These are phyloP conservation scores for Ganoderma sinense DNA, from an alignment of 1,284 basidiomycete species.

Conservation along the genomic window DNA sequence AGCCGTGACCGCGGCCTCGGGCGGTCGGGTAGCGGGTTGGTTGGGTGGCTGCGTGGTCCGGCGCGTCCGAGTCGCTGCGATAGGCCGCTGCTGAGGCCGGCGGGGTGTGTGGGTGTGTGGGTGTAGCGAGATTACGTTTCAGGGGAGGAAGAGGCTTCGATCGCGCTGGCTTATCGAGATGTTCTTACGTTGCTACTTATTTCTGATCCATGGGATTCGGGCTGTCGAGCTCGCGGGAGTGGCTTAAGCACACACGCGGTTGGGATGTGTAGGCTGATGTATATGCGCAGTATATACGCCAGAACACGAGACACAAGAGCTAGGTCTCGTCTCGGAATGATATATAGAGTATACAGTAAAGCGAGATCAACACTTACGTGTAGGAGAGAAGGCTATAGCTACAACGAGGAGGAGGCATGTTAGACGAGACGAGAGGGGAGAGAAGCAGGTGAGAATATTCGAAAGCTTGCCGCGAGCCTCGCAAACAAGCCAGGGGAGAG, in stretches of 20 bases:
- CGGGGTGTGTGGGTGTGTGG: background rate
- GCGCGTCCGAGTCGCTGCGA: background rate
- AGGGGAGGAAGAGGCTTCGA: background rate
- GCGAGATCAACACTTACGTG: conserved; percentile 1
- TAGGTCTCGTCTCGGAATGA: background rate
- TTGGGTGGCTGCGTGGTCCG: background rate
- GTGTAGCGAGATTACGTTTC: background rate
- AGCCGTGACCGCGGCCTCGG: conserved; percentile 4
- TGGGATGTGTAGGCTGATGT: background rate
- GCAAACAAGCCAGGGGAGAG: background rate
- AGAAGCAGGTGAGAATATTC: background rate
- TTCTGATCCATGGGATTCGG: background rate
- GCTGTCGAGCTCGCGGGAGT: background rate
- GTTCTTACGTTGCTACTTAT: background rate
- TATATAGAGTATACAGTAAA: conserved; percentile 16
- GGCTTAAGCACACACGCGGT: background rate
- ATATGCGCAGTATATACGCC: conserved; percentile 12
- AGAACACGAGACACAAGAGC: conserved; percentile 8
- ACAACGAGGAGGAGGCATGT: conserved; percentile 17
- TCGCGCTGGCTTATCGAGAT: background rate
- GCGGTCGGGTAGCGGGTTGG: background rate
- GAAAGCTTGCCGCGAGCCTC: background rate
- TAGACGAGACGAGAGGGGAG: background rate
- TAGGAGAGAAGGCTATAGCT: conserved; percentile 13
- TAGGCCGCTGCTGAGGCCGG: background rate